Conservation (phyloP, 306 rosid species). For the Vigna nakashimae region DNA sequence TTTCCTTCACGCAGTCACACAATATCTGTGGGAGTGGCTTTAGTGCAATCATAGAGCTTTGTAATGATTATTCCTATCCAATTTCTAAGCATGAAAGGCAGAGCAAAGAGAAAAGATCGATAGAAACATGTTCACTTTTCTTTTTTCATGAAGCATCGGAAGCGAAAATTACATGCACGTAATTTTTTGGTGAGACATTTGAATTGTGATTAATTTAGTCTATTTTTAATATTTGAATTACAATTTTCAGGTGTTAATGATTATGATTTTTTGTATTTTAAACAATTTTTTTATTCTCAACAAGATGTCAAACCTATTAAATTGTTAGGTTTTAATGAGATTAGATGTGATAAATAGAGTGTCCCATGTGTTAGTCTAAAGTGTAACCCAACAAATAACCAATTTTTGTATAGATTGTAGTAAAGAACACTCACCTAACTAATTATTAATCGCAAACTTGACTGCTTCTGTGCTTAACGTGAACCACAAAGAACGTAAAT, state of each 20-base stretch:
- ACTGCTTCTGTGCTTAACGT: not conserved
- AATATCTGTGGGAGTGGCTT: slow-evolving; percentile 22
- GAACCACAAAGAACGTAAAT: not conserved
- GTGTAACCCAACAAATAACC: slow-evolving; percentile 16
- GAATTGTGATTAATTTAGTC: too few relatives aligned
- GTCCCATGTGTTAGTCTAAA: slow-evolving; percentile 27
- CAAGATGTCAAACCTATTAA: too few relatives aligned
- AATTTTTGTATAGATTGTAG: slow-evolving; percentile 2
- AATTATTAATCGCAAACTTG: not conserved
- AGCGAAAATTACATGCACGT: slow-evolving; percentile 2
- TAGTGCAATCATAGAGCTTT: slow-evolving; percentile 56
- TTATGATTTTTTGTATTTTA: too few relatives aligned
- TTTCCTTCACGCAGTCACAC: slow-evolving; percentile 44
- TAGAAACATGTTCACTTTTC: slow-evolving; percentile 35
- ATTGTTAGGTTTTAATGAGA: not conserved
- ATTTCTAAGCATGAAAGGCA: not conserved
- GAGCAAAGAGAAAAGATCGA: slow-evolving; percentile 43
- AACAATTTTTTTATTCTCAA: too few relatives aligned
- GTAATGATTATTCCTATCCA: slow-evolving; percentile 43
- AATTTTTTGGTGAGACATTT: too few relatives aligned
- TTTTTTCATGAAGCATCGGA: slow-evolving; percentile 5
- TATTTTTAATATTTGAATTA: too few relatives aligned
- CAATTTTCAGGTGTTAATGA: too few relatives aligned
- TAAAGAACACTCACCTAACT: slow-evolving; percentile 17
- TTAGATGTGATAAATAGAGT: slow-evolving; percentile 10